Percentiles rank a stretch among this genome's conserved stretches.
Conservation (phyloP, 1,284 basidiomycete genomes). For the Ustilago esculenta region DNA sequence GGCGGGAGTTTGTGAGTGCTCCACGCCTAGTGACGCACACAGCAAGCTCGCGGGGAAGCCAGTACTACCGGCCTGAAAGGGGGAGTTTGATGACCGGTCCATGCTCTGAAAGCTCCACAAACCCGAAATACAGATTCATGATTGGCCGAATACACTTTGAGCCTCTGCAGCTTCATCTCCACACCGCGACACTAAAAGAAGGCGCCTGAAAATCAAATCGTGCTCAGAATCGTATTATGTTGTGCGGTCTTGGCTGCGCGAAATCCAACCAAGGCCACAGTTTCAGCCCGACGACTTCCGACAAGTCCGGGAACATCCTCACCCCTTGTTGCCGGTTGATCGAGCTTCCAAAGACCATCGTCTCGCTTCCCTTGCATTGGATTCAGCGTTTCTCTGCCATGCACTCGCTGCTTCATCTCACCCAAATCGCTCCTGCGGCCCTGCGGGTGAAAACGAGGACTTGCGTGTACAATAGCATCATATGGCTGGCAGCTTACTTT, state of each 20-base stretch:
- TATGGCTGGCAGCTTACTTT: too few species aligned
- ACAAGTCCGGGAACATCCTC: conserved; percentile 21
- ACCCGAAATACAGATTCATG: neutral
- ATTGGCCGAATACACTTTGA: conserved; percentile 12
- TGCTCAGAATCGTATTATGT: too few species aligned
- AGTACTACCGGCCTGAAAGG: neutral
- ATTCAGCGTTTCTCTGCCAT: too few species aligned
- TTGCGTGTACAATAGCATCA: too few species aligned
- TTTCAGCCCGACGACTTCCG: conserved; percentile 26
- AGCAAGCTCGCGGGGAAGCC: conserved; percentile 16
- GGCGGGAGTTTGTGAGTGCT: too few species aligned
- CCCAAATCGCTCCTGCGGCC: too few species aligned
- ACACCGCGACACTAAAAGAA: neutral
- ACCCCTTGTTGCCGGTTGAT: neutral
- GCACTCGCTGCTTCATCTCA: too few species aligned
- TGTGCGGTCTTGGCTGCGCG: too few species aligned
- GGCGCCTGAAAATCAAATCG: neutral
- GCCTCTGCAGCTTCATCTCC: neutral
- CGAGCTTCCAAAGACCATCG: neutral
- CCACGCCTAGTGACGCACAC: neutral
- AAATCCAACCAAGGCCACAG: neutral
- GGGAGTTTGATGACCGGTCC: neutral
- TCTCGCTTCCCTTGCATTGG: too few species aligned
- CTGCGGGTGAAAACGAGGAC: too few species aligned
- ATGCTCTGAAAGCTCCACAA: conserved; percentile 1